These are phyloP conservation scores for Wickerhamomyces bisporus DNA, from an alignment of 805 yeast species.

Conservation along the genomic window DNA sequence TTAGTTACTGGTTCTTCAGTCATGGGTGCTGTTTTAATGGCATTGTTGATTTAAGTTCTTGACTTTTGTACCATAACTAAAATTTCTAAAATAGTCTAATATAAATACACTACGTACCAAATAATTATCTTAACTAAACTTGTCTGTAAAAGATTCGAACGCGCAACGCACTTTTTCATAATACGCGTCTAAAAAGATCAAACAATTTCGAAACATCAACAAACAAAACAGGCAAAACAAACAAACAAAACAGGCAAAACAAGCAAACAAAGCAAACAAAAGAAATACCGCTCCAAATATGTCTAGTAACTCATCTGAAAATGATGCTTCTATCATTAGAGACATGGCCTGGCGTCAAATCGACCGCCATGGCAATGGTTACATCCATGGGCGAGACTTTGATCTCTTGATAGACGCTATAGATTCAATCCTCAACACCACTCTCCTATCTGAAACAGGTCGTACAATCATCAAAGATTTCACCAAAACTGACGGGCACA, in stretches of 20 bases:
- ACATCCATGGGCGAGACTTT: slow-evolving; percentile 18
- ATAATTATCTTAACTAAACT: no score
- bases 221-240: neutral
- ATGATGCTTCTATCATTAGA: slow-evolving; percentile 6
- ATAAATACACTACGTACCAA: no score
- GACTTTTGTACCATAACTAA: no score
- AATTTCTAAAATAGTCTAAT: no score
- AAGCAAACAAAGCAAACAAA: neutral
- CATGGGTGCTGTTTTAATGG: slow-evolving; percentile 5
- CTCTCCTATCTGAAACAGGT: slow-evolving; percentile 25
- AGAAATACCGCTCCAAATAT: neutral
- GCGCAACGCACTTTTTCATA: no score
- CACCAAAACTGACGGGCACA: slow-evolving; percentile 24
- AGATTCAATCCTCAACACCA: slow-evolving; percentile 14
- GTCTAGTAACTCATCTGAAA: neutral
- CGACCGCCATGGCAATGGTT: slow-evolving; percentile 12
- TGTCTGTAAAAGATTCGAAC: no score
- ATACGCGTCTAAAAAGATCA: no score
- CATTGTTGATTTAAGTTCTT: slow-evolving; percentile 2
- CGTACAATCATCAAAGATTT: slow-evolving; percentile 23
- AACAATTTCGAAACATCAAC: no score
- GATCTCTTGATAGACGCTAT: slow-evolving; percentile 18
- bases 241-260: neutral
- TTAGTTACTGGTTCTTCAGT: slow-evolving; percentile 6
- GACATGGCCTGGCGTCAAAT: slow-evolving; percentile 22